Conservation (phyloP, 1,284 basidiomycete genomes). For the Ceratobasidium papillatum region DNA sequence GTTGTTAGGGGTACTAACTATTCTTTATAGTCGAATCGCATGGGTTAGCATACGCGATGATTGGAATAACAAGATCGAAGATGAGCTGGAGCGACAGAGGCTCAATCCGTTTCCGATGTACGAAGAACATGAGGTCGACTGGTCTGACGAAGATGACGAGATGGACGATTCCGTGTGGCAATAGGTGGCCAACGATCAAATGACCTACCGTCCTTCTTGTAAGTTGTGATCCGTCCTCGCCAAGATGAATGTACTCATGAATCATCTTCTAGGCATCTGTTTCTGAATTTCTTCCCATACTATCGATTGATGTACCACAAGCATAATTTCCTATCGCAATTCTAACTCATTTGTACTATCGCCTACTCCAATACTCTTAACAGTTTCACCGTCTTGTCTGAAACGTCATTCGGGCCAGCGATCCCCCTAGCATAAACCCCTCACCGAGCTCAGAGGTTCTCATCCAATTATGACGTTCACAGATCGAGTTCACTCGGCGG, state of each 20-base stretch:
- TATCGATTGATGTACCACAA: neutral
- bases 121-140: neutral
- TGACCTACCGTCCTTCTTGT: neutral
- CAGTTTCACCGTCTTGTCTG: neutral
- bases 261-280: neutral
- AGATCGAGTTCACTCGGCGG: neutral
- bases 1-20: neutral
- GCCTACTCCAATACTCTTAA: neutral
- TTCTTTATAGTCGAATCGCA: neutral
- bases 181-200: neutral
- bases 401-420: neutral
- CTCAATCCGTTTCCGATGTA: neutral
- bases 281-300: neutral
- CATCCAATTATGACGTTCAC: neutral
- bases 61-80: neutral
- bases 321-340: neutral
- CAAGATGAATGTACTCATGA: neutral
- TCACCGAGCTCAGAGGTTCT: neutral
- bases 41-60: constrained; percentile 1
- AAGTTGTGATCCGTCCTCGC: neutral
- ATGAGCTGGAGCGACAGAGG: neutral
- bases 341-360: neutral
- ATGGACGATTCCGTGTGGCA: neutral
- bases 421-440: constrained; percentile 8
- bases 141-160: neutral